These are phyloP conservation scores for Cyanidiococcus yangmingshanensis DNA, from an alignment of 23 red algal genomes.

Conservation along the genomic window DNA sequence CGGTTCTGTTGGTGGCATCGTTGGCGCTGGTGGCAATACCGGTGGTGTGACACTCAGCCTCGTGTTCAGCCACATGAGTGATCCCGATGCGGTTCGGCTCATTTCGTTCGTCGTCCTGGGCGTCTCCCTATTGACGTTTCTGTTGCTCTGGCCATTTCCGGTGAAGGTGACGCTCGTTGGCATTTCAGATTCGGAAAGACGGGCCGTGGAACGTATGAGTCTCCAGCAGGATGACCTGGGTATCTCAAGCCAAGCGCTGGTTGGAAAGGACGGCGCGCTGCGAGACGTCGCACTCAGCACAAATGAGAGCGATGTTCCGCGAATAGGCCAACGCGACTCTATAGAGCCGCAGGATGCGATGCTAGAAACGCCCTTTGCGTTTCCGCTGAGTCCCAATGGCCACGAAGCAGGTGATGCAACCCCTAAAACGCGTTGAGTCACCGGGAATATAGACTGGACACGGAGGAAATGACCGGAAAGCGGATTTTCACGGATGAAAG, in stretches of 20 bases:
- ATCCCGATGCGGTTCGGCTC: conserved; percentile 35
- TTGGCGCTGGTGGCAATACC: conserved; percentile 84
- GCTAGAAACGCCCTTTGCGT: too few relatives aligned
- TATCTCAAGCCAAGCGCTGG: background rate
- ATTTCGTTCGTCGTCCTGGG: conserved; percentile 66
- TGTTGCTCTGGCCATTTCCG: conserved; percentile 46
- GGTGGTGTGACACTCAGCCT: conserved; percentile 62
- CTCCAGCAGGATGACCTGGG: background rate
- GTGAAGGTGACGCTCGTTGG: background rate
- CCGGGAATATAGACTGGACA: too few relatives aligned
- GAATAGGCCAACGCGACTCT: background rate
- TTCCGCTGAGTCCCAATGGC: too few relatives aligned
- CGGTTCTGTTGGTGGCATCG: conserved; percentile 72
- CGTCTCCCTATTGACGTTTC: conserved; percentile 42
- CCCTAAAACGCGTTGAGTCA: too few relatives aligned
- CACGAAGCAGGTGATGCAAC: too few relatives aligned
- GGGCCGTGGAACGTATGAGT: background rate
- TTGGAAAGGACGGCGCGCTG: background rate
- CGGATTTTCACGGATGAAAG: too few relatives aligned
- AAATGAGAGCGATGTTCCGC: background rate
- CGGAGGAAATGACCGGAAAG: too few relatives aligned
- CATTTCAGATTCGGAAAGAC: background rate
- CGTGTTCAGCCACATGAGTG: conserved; percentile 27
- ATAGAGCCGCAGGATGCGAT: background rate
- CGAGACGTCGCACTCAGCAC: background rate